Evolutionary conservation across 306 rosid species (phyloP).

Genomic region (Sesbania bispinosa): DNA sequence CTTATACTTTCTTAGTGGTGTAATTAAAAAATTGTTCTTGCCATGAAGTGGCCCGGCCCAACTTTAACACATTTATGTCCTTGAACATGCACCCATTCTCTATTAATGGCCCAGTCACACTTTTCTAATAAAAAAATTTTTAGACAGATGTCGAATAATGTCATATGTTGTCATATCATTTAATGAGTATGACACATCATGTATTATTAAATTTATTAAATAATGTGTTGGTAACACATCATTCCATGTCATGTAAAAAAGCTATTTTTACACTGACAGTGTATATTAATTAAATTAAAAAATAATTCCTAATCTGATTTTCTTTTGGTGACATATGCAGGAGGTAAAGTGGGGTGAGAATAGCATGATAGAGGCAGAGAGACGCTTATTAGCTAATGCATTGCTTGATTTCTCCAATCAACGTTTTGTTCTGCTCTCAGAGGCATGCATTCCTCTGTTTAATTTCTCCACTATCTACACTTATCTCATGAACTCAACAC

Average conservation of each 20-base stretch:
- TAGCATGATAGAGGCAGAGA: slow-evolving; percentile 76
- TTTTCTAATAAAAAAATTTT: too few species aligned
- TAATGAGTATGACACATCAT: too few species aligned
- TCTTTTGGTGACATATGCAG: slow-evolving; percentile 33
- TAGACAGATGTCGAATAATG: too few species aligned
- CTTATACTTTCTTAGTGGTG: background rate
- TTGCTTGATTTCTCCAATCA: slow-evolving; percentile 61
- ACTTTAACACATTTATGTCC: background rate
- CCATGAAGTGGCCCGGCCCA: background rate
- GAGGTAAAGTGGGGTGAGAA: slow-evolving; percentile 75
- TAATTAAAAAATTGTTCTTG: background rate
- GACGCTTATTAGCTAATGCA: slow-evolving; percentile 70
- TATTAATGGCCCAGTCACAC: background rate
- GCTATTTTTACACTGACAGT: too few species aligned
- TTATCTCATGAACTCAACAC: slow-evolving; percentile 47
- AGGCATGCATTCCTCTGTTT: slow-evolving; percentile 83
- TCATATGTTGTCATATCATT: too few species aligned
- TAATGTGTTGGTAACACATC: too few species aligned
- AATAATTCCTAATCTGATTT: background rate
- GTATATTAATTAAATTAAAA: too few species aligned
- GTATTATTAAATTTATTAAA: too few species aligned
- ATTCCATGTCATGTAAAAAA: too few species aligned
- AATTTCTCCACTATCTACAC: slow-evolving; percentile 65
- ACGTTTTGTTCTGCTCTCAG: slow-evolving; percentile 78
- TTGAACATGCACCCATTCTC: background rate